Evolutionary conservation across 306 rosid genomes (phyloP).

Genomic region (Prunus mume): DNA sequence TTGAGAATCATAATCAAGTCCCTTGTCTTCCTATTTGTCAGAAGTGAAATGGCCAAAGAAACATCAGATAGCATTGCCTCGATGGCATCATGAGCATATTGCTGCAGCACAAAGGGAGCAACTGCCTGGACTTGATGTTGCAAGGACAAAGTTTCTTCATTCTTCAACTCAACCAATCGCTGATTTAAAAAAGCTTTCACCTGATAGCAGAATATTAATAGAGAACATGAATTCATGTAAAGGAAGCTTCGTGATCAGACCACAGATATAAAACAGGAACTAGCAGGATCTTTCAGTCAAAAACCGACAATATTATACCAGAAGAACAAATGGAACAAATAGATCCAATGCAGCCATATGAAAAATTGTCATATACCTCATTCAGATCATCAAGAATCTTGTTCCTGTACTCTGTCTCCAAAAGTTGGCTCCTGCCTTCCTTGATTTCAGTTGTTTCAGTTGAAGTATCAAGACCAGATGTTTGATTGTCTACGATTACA

Average conservation of each 20-base stretch:
- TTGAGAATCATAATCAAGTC: slow-evolving; percentile 92
- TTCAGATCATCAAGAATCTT: slow-evolving; percentile 86
- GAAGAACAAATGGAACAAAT: neutral
- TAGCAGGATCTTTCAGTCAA: slow-evolving; percentile 2
- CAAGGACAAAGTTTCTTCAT: slow-evolving; percentile 71
- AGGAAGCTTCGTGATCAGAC: neutral
- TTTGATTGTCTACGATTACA: slow-evolving; percentile 39
- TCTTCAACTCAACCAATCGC: slow-evolving; percentile 70
- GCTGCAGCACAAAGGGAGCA: slow-evolving; percentile 84
- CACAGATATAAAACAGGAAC: slow-evolving; percentile 18
- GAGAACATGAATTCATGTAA: slow-evolving; percentile 12
- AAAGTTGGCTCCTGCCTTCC: slow-evolving; percentile 72
- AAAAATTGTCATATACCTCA: slow-evolving; percentile 52
- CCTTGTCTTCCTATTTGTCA: slow-evolving; percentile 79
- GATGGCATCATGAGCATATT: slow-evolving; percentile 69
- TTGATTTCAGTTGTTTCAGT: slow-evolving; percentile 45
- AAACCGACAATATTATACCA: neutral
- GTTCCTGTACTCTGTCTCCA: slow-evolving; percentile 85
- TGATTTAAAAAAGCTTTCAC: slow-evolving; percentile 77
- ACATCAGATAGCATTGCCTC: slow-evolving; percentile 66
- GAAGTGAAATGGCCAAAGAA: slow-evolving; percentile 72
- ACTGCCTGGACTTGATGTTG: slow-evolving; percentile 95
- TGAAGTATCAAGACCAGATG: slow-evolving; percentile 37
- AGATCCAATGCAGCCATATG: neutral
- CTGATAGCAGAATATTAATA: slow-evolving; percentile 42